Evolutionary conservation across 352 stramenopile genomes (phyloP).

Genomic region (Phytophthora litchii): DNA sequence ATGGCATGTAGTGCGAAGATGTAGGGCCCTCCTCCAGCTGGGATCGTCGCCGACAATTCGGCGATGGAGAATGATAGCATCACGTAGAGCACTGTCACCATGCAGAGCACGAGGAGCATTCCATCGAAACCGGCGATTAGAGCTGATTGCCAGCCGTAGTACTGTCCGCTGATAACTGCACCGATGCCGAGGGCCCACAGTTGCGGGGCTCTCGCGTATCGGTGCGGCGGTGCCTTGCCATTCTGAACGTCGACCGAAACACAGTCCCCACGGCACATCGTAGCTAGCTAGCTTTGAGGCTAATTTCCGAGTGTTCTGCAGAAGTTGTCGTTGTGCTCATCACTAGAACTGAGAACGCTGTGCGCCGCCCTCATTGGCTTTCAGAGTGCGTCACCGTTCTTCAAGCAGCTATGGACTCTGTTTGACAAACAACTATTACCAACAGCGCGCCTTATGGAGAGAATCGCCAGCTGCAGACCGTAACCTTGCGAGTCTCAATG

Average conservation of each 20-base stretch:
- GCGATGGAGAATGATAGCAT: constrained; percentile 80
- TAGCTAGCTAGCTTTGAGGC: constrained; percentile 6
- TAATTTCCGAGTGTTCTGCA: constrained; percentile 13
- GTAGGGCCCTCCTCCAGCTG: constrained; percentile 66
- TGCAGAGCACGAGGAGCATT: constrained; percentile 60
- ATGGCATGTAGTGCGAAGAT: constrained; percentile 75
- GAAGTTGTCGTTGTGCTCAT: constrained; percentile 8
- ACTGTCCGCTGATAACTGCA: constrained; percentile 62
- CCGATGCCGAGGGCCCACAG: constrained; percentile 60
- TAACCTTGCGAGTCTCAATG: not conserved
- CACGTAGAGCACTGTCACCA: constrained; percentile 75
- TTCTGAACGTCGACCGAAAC: constrained; percentile 20
- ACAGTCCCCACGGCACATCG: constrained; percentile 14
- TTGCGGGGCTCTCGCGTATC: constrained; percentile 65
- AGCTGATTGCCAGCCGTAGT: constrained; percentile 75
- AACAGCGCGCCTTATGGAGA: constrained; percentile 18
- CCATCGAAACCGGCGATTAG: constrained; percentile 70
- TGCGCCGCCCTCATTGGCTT: constrained; percentile 23
- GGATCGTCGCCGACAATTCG: constrained; percentile 68
- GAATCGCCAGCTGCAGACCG: not conserved
- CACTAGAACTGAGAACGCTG: constrained; percentile 1
- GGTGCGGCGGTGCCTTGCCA: constrained; percentile 32
- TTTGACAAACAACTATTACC: constrained; percentile 16
- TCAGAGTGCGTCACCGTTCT: constrained; percentile 23
- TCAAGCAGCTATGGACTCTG: constrained; percentile 15